Percentiles rank a stretch among this genome's conserved stretches.
phyloP scores from a whole-genome alignment of 192 early-diverging fungal genomes.

The Gigaspora rosea region DNA sequence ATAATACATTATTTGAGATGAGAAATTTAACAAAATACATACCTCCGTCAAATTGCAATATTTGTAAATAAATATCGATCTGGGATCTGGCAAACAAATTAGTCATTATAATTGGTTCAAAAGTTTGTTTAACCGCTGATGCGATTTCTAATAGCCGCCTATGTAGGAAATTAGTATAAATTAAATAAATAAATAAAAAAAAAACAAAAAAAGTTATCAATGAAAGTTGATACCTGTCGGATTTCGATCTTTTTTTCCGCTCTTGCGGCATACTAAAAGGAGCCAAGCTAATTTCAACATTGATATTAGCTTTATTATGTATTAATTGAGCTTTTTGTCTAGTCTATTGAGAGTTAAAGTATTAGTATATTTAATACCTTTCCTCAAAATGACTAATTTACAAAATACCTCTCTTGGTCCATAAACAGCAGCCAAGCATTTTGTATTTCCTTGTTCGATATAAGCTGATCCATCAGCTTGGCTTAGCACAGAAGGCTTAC shows the following conservation, averaged over 20 bases:
- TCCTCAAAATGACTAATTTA: no score
- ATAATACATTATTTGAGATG: neutral
- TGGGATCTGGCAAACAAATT: conserved; percentile 82
- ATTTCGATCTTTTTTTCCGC: conserved; percentile 78
- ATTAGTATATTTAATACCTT: neutral
- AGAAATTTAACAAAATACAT: conserved; percentile 3
- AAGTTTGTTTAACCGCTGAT: conserved; percentile 82
- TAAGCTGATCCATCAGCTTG: conserved; percentile 94
- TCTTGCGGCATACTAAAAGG: conserved; percentile 85
- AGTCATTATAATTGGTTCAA: conserved; percentile 84
- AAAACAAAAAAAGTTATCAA: neutral
- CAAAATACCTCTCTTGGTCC: conserved; percentile 79
- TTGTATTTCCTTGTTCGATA: conserved; percentile 95
- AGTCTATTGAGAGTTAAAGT: conserved; percentile 37
- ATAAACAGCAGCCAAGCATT: conserved; percentile 87
- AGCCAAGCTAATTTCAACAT: conserved; percentile 90
- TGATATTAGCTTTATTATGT: conserved; percentile 77
- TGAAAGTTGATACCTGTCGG: conserved; percentile 68
- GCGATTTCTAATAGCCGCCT: conserved; percentile 86
- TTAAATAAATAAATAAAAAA: neutral
- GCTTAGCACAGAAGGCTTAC: conserved; percentile 73
- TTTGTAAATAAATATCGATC: conserved; percentile 90
- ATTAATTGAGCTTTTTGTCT: conserved; percentile 55
- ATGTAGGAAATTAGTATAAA: conserved; percentile 4
- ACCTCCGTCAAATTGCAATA: conserved; percentile 94